Evolutionary conservation across 1,284 basidiomycete genomes (phyloP), one percentile per base, ranked within the genome.

Genomic region (Naganishia sp.): DNA sequence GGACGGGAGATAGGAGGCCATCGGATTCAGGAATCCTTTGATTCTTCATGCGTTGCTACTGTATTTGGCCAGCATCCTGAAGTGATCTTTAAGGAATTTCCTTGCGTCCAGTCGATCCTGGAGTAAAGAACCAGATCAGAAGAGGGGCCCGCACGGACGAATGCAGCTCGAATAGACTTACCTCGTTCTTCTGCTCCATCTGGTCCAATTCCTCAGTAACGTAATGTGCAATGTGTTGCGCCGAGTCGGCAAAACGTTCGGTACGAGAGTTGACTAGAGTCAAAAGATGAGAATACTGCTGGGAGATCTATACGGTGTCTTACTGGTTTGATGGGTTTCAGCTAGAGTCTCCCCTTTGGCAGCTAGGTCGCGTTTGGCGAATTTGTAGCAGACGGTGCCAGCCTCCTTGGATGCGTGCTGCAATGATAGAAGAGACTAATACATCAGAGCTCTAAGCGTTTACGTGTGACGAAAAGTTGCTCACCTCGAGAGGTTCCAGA

Each of bases 171-270:
- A 39, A 7, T 13, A 7, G 6, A 42, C 53, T n/a, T 10, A 61
- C 59, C 59, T 52, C 42, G 28, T 48, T 61, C 36, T 61, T 61
- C 23, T 42, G 36, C 15, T 36, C 36, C 36, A 61, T 52, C n/a
- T 9, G 36, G 23, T 43, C 43, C 33, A 61, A 10, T n/a, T 61
- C 59, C 36, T 61, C 48, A 13, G 48, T 31, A 3, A 52, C 36
- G 10, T 43, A 48, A 23, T 25, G 25, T 23, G 23, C 21, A 15
- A 61, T 43, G 4, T 61, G 3, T 31, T 39, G 59, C 36, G 59
- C 48, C 25, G 59, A 49, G 15, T 52, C 21, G 18, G 59, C 39
- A n/a, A 61, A 25, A 23, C 48, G 48, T 31, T 61, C 52, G 6
- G 59, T 31, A 28, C 59, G 59, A 16, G 48, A 23, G 23, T 33